Base-by-base conservation (phyloP, 1,284 basidiomycete genomes). In the Puccinia horiana region DNA sequence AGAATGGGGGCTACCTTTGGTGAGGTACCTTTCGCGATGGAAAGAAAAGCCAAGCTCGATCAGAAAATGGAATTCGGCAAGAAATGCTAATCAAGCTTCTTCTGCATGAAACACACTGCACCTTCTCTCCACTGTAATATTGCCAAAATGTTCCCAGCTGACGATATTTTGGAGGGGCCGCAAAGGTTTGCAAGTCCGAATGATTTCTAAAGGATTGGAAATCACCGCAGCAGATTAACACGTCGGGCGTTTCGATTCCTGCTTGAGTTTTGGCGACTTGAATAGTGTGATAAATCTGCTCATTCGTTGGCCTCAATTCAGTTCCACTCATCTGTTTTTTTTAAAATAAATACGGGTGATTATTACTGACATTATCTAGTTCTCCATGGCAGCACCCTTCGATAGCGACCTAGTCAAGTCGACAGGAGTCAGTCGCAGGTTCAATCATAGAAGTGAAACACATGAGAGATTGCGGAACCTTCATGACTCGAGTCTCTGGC, bases 341-440 rank as follows among this genome's bases (percentile, higher is more conserved):
- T 32, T 18, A 40, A 40, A 63, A 29, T 35, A 20, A 3, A 58
- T 37, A 12, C 11, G 58, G 11, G 20, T 75, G 40, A 42, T 35
- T 42, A 35, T 61, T 78, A 16, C 49, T 72, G 37, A 81, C 80
- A 42, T 81, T 78, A 79, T 87, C 87, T n/a, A 87, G 84, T 84
- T 86, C 86, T 54, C 87, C 97, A 86, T 99, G 96, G 85, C 93
- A 95, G 89, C 96, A 99, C 12, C 97, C 97, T 89, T 98, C 92
- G 40, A 98, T 89, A 16, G 95, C 96, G 83, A 98, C 89, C 93
- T 95, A 26, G n/a, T 11, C 12, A 18, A 40, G n/a, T 23, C 26
- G 1, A 26, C 23, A 72, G 5, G 47, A 47, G 63, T 65, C 32
- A 72, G 69, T 18, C 18, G 23, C 2, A 47, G 2, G n/a, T 16